phyloP scores from a whole-genome alignment of 139 green algal genomes.

The Micractinium conductrix region DNA sequence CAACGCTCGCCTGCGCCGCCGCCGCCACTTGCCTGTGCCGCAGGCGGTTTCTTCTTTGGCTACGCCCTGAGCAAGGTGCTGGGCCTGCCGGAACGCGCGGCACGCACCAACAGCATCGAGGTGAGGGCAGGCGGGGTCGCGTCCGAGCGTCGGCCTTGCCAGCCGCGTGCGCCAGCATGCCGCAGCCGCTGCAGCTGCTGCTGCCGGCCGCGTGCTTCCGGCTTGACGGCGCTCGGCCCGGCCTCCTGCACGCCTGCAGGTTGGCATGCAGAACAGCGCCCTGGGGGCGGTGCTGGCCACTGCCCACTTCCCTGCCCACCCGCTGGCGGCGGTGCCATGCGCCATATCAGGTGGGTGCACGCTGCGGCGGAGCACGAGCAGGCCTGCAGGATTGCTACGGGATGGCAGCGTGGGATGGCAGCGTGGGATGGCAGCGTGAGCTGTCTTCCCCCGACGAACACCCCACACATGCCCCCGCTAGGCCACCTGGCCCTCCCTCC shows the following conservation, averaged over 20 bases:
- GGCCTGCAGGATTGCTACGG: too few relatives aligned
- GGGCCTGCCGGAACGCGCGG: constrained; percentile 55
- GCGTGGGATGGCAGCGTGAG: too few relatives aligned
- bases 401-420: too few relatives aligned
- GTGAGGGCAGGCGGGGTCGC: not conserved
- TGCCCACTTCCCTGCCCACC: constrained; percentile 75
- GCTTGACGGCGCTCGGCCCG: too few relatives aligned
- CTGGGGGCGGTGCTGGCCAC: constrained; percentile 78
- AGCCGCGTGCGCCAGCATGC: not conserved
- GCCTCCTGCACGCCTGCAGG: constrained; percentile 20
- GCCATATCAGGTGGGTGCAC: constrained; percentile 63
- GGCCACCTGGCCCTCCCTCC: too few relatives aligned
- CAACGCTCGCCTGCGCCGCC: not conserved
- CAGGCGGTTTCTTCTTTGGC: constrained; percentile 69
- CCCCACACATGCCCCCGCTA: too few relatives aligned
- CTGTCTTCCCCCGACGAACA: too few relatives aligned
- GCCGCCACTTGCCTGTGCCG: not conserved
- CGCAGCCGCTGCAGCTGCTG: not conserved
- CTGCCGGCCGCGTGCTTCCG: not conserved
- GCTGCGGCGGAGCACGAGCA: too few relatives aligned
- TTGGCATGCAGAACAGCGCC: constrained; percentile 83
- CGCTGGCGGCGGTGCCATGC: constrained; percentile 77
- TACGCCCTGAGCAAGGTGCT: constrained; percentile 54
- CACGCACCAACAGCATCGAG: constrained; percentile 78
- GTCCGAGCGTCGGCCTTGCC: not conserved